Evolutionary conservation across 2,329 filamentous ascomycete species (phyloP).

Genomic region (Alternaria sp.): DNA sequence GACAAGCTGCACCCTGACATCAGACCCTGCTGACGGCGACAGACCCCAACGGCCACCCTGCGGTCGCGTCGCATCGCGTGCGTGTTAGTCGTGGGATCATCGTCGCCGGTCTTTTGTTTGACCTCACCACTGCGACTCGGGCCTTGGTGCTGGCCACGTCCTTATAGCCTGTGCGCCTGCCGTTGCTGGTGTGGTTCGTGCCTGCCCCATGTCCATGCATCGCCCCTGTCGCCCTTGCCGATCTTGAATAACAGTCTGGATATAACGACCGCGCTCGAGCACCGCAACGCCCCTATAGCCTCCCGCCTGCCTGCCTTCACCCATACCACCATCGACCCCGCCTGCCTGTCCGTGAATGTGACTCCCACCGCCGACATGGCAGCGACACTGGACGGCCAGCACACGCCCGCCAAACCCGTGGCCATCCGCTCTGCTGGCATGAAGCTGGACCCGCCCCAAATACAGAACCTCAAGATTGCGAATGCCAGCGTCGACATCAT

Average conservation of each 20-base stretch:
- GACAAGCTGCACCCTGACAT: constrained; percentile 8
- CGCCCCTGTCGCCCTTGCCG: constrained; percentile 32
- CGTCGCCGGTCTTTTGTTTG: neutral
- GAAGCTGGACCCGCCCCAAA: constrained; percentile 32
- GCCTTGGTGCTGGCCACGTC: neutral
- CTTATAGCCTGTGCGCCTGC: constrained; percentile 1
- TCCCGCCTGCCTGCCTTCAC: neutral
- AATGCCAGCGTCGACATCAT: constrained; percentile 64
- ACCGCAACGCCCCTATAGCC: constrained; percentile 2
- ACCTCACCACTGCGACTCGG: neutral
- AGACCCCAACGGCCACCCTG: neutral
- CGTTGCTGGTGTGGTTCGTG: constrained; percentile 1
- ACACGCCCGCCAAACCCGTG: constrained; percentile 32
- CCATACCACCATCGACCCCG: constrained; percentile 4
- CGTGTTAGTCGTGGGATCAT: neutral
- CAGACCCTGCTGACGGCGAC: constrained; percentile 2
- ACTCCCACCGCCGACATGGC: constrained; percentile 19
- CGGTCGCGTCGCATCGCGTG: neutral
- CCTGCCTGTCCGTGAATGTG: constrained; percentile 21
- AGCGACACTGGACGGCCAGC: constrained; percentile 32
- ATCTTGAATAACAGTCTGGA: constrained; percentile 4
- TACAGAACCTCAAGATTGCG: constrained; percentile 30
- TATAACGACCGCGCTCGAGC: constrained; percentile 4
- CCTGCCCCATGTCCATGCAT: constrained; percentile 8
- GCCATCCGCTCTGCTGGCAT: constrained; percentile 31